Evolutionary conservation across 148 eudicot species (phyloP).

Genomic region (Simmondsia chinensis): DNA sequence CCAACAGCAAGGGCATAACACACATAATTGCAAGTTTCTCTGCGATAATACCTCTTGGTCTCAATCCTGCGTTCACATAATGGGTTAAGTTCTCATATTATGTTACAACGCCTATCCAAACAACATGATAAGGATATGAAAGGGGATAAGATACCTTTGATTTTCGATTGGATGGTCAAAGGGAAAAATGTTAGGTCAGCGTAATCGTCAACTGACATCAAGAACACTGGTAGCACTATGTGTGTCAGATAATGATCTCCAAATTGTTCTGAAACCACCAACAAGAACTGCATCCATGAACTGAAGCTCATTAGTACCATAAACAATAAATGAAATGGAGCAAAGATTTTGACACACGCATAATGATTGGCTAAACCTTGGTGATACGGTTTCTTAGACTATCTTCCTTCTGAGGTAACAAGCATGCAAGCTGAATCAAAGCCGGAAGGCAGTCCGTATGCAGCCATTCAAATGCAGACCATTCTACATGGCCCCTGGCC

Average conservation of each 20-base stretch:
- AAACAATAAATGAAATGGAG: conserved; percentile 9
- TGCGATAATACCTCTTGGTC: conserved; percentile 50
- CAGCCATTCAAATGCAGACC: conserved; percentile 96
- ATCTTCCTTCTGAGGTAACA: conserved; percentile 90
- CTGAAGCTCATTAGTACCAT: conserved; percentile 7
- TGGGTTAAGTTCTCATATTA: not conserved
- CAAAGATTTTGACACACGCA: not conserved
- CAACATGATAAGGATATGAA: not conserved
- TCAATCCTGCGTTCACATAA: conserved; percentile 41
- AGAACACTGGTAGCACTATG: conserved; percentile 81
- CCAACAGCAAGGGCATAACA: conserved; percentile 72
- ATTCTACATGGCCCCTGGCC: conserved; percentile 77
- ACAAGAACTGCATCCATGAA: conserved; percentile 79
- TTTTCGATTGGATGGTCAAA: conserved; percentile 38
- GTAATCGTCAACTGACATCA: conserved; percentile 74
- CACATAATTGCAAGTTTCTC: conserved; percentile 77
- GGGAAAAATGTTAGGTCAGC: conserved; percentile 68
- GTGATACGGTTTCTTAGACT: conserved; percentile 59
- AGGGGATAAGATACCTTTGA: conserved; percentile 36
- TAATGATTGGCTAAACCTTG: conserved; percentile 30
- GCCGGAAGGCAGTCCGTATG: conserved; percentile 74
- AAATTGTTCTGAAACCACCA: conserved; percentile 56
- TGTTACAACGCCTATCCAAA: not conserved
- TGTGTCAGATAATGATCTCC: conserved; percentile 75
- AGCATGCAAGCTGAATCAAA: conserved; percentile 65